phyloP scores from a whole-genome alignment of 768 basidiomycete genomes.

The Boletus barrowsii region DNA sequence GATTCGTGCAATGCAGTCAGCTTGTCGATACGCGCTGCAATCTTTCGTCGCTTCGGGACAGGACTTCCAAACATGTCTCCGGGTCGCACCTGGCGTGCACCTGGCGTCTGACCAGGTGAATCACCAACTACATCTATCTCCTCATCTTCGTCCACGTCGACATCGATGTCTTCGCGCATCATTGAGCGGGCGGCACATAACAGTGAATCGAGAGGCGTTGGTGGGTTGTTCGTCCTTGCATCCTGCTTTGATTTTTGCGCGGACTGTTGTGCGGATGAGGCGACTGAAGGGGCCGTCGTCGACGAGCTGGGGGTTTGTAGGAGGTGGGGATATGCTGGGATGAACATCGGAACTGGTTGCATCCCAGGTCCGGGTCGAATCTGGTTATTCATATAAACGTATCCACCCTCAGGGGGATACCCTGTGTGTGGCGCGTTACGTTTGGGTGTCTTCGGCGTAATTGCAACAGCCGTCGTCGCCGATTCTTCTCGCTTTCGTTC shows the following conservation, averaged over 20 bases:
- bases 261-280: slow-evolving; percentile 20
- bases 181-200: slow-evolving; percentile 59
- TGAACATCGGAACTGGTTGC: slow-evolving; percentile 30
- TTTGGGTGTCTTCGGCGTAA: slow-evolving; percentile 29
- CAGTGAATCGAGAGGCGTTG: slow-evolving; percentile 56
- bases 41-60: slow-evolving; percentile 38
- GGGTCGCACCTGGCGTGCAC: slow-evolving; percentile 28
- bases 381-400: slow-evolving; percentile 29
- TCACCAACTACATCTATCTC: slow-evolving; percentile 21
- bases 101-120: slow-evolving; percentile 19
- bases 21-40: slow-evolving; percentile 13
- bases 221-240: slow-evolving; percentile 27
- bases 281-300: slow-evolving; percentile 25
- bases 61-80: slow-evolving; percentile 33
- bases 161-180: slow-evolving; percentile 40
- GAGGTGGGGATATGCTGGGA: slow-evolving; percentile 29
- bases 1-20: slow-evolving; percentile 4
- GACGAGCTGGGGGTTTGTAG: slow-evolving; percentile 33
- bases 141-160: slow-evolving; percentile 30
- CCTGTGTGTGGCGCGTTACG: slow-evolving; percentile 28
- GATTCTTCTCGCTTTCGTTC: slow-evolving; percentile 26
- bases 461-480: slow-evolving; percentile 18
- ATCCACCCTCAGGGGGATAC: slow-evolving; percentile 24
- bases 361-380: slow-evolving; percentile 25
- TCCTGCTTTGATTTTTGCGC: slow-evolving; percentile 17